Percentiles rank a stretch among this genome's conserved stretches.
phyloP scores from a whole-genome alignment of 2,329 filamentous ascomycete genomes.

The Ophioceras dolichostomum region DNA sequence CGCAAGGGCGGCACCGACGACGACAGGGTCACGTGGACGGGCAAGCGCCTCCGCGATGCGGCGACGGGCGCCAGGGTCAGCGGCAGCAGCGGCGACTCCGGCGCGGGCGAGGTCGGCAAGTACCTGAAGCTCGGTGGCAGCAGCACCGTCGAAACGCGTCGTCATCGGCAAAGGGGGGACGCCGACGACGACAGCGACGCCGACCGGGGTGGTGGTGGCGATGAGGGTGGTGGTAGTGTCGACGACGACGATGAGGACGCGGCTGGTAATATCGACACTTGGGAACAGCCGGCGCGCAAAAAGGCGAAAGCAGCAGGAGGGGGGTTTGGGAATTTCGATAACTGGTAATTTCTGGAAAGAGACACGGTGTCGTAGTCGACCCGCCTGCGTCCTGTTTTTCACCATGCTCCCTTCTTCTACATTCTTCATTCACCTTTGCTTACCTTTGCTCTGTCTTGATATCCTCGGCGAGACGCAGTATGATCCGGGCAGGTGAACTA shows the following conservation, averaged over 20 bases:
- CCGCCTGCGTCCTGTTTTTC: too few relatives aligned
- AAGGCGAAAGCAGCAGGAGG: slow-evolving; percentile 65
- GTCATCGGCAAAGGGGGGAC: neutral
- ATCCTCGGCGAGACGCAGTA: too few relatives aligned
- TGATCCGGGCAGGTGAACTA: too few relatives aligned
- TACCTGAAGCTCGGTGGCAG: slow-evolving; percentile 54
- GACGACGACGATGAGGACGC: too few relatives aligned
- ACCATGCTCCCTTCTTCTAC: too few relatives aligned
- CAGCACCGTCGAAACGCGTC: slow-evolving; percentile 8
- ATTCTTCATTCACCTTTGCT: too few relatives aligned
- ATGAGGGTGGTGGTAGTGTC: slow-evolving; percentile 24
- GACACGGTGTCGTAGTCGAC: too few relatives aligned
- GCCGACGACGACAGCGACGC: neutral
- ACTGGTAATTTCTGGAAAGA: slow-evolving; percentile 46
- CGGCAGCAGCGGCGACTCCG: slow-evolving; percentile 32
- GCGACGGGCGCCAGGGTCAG: slow-evolving; percentile 32
- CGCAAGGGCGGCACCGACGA: slow-evolving; percentile 66
- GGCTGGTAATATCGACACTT: too few relatives aligned
- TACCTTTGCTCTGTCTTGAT: too few relatives aligned
- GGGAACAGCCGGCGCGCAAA: slow-evolving; percentile 65
- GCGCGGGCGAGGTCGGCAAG: slow-evolving; percentile 52
- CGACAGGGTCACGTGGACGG: slow-evolving; percentile 89
- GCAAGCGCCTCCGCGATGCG: slow-evolving; percentile 60
- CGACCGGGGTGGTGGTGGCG: slow-evolving; percentile 15
- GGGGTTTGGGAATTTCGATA: slow-evolving; percentile 92